Base-by-base conservation (phyloP, 2,329 filamentous ascomycete species). In the Aspergillus fijiensis region DNA sequence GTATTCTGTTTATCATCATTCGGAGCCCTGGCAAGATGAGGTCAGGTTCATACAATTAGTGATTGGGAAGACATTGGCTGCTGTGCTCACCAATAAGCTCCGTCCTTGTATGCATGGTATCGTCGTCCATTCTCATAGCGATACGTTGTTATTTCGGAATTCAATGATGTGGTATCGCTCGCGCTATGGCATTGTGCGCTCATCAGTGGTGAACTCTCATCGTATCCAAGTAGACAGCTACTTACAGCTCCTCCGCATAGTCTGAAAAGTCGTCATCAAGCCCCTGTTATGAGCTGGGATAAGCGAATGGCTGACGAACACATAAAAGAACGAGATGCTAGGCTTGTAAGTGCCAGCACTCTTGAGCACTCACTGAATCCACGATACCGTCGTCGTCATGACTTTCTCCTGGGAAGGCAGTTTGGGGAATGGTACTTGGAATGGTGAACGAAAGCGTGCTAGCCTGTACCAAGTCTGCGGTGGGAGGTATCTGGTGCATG, bases 91-190 rank as follows among this genome's bases (percentile, higher is more conserved):
- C 63, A 67, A 56, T 74, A 73, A 49, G 66, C 65, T 51, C 72
- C 72, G 16, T 71, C 71, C 47, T 69, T 70, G 51, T 67, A 73
- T 23, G 70, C 66, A 57, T 72, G 69, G 52, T 74, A 74, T 27
- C 70, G 67, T 19, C 72, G 64, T 33, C 72, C 72, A 55, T 74
- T 72, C 55, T 72, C 70, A 45, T 60, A 64, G n/a, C 67, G 64
- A 57, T 68, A 71, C 14, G 69, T 55, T 6, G 63, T 65, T 35
- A 67, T 67, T 57, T 63, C 60, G n/a, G 65, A 65, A 48, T 64
- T 62, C 5, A 67, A 47, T 16, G 63, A 65, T 1, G 65, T 65
- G 31, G 65, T 67, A 29, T 67, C 65, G 45, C 65, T 65, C 16
- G 57, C 58, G 49, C 65, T 67, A 51, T 23, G 27, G 12, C n/a